Base-by-base conservation (phyloP, 257 asterid genomes). In the Scutellaria galericulata region DNA sequence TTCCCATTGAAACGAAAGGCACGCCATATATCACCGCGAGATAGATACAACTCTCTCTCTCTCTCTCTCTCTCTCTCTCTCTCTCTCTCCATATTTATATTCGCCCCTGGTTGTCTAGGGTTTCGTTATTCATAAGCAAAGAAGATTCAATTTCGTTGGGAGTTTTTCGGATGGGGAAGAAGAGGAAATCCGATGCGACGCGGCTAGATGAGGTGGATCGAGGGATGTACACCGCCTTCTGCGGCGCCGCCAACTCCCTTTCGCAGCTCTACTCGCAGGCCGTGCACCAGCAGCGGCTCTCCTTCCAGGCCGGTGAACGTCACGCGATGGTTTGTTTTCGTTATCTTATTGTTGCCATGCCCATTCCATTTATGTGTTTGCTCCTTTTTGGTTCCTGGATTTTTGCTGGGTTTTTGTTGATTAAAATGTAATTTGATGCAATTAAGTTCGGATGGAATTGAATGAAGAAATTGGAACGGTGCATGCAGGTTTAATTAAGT, bases 201-300 rank as follows among this genome's bases (percentile, higher is more conserved):
- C 84, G 95, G 76, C 86, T 90, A 20, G 98, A 92, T 68, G 97
- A 90, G 90, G 96, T 92, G 82, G 98, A 92, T 86, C 96, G 96
- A 68, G 83, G 83, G 87, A 82, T 90, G 90, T 88, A 90, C 75
- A 80, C 93, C 59, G 84, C 96, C 40, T 92, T 90, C 78, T 85
- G 93, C 82, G 79, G 90, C 77, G 88, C 93, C n/a, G 96, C 97
- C 5, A 92, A 90, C 75, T 83, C 88, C 64, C 97, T 92, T 31
- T 90, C 95, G 20, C 98, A 90, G 93, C 97, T 90, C 8, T 92
- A 92, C 75, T 84, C 97, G 48, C 97, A 88, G 83, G 87, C 98
- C 60, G 88, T 81, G 87, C 80, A 90, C 80, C 96, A 92, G 50
- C 98, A 90, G 73, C 86, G 89, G 13, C 89, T 87, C 72, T 88